Conservation (phyloP, 2,329 filamentous ascomycete species). For the Arthroderma uncinatum region DNA sequence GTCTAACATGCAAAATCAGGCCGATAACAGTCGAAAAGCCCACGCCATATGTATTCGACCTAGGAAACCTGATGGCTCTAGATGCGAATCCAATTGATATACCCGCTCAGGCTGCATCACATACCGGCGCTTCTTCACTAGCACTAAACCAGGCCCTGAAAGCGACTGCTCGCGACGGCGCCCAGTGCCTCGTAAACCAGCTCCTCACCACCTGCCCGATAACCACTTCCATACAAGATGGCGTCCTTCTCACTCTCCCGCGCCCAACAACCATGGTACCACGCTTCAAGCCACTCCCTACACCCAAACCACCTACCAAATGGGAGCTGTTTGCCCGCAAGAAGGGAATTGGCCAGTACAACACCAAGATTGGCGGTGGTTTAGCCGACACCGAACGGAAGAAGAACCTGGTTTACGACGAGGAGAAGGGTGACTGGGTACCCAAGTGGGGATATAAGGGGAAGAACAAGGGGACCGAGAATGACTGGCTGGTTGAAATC, state of each 20-base stretch:
- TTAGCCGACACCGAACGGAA: slow-evolving; percentile 53
- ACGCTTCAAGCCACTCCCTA: slow-evolving; percentile 82
- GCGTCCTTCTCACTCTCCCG: slow-evolving; percentile 73
- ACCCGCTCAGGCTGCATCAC: slow-evolving; percentile 30
- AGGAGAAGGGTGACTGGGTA: slow-evolving; percentile 75
- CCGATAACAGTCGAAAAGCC: slow-evolving; percentile 64
- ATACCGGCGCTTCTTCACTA: slow-evolving; percentile 17
- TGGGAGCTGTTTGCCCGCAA: slow-evolving; percentile 95
- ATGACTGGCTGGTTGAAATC: slow-evolving; percentile 86
- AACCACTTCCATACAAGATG: slow-evolving; percentile 48
- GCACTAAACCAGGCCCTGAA: slow-evolving; percentile 58
- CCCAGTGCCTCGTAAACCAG: slow-evolving; percentile 87
- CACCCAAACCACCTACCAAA: slow-evolving; percentile 71
- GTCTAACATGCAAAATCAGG: slow-evolving; percentile 19
- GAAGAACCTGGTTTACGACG: slow-evolving; percentile 69
- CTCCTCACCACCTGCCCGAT: slow-evolving; percentile 81
- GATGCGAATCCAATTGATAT: slow-evolving; percentile 73
- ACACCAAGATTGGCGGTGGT: slow-evolving; percentile 47
- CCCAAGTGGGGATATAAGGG: slow-evolving; percentile 93
- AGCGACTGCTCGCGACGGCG: slow-evolving; percentile 70
- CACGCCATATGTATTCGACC: slow-evolving; percentile 84
- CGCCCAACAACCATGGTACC: slow-evolving; percentile 59
- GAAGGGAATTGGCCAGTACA: slow-evolving; percentile 82
- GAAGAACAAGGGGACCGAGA: slow-evolving; percentile 71
- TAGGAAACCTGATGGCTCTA: slow-evolving; percentile 72